Percentiles rank a stretch among this genome's conserved stretches.
These are phyloP conservation scores for Hymenoscyphus infarciens DNA, from an alignment of 2,329 filamentous ascomycete genomes.

Conservation along the genomic window DNA sequence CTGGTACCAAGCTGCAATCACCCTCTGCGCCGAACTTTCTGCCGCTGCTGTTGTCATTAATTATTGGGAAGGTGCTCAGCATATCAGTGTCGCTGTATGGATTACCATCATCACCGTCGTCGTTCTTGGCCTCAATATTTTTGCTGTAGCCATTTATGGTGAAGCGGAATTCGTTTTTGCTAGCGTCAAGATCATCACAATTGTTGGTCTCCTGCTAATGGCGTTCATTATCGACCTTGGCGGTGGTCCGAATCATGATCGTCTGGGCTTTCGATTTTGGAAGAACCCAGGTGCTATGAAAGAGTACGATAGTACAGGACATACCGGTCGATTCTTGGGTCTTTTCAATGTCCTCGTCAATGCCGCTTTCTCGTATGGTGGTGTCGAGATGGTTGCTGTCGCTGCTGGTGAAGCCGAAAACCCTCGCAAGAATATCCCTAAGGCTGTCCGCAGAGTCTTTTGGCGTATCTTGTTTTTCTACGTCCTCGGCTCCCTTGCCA, in stretches of 20 bases:
- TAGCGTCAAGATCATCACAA: constrained; percentile 47
- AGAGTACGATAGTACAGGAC: constrained; percentile 44
- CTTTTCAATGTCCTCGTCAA: constrained; percentile 41
- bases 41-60: constrained; percentile 48
- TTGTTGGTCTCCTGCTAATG: constrained; percentile 59
- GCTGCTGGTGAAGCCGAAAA: constrained; percentile 61
- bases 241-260: constrained; percentile 53
- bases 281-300: constrained; percentile 38
- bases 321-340: constrained; percentile 57
- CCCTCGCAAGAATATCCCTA: constrained; percentile 64
- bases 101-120: constrained; percentile 43
- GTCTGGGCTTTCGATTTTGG: constrained; percentile 68
- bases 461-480: constrained; percentile 61
- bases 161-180: constrained; percentile 60
- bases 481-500: constrained; percentile 50
- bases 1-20: constrained; percentile 33
- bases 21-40: constrained; percentile 46
- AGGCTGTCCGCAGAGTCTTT: constrained; percentile 56
- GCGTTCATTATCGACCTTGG: constrained; percentile 46
- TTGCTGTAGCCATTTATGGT: constrained; percentile 54
- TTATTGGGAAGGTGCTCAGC: constrained; percentile 40
- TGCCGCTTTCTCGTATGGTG: constrained; percentile 45
- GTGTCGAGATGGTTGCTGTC: constrained; percentile 50
- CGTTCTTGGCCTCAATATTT: constrained; percentile 46
- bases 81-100: constrained; percentile 34